Base-by-base conservation (phyloP, 768 basidiomycete genomes). In the Phaeotremella fagi region DNA sequence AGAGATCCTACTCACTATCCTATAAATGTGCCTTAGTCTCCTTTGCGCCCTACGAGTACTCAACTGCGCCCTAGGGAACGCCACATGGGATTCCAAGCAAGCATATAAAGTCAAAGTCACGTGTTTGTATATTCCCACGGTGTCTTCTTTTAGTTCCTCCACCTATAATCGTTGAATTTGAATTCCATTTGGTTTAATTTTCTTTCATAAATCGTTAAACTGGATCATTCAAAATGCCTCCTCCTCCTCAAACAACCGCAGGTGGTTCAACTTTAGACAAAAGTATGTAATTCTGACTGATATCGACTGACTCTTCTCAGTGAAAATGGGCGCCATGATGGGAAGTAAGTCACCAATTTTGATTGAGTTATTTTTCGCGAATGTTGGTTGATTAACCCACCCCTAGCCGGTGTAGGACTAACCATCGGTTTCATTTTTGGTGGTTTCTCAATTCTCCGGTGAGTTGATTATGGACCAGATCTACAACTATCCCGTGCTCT, bases 391-490 rank as follows among this genome's bases (percentile, higher is more conserved):
- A 45, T 58, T 47, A 33, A 41, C 23, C 11, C 14, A 20, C 23
- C 24, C 12, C 11, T 36, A 70, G 87, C 85, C 63, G 88, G 89
- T 54, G 92, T 97, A 49, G 94, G 94, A 12, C 81, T 95, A 42
- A 94, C 91, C 28, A 95, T 97, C 70, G 94, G 95, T 16, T 97
- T 98, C 77, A 85, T 99, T 55, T 98, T 98, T 68, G 94, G 94
- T 37, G 84, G 86, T 24, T 95, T 86, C 79, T 90, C 84, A 64
- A 88, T 98, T 70, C 76, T 98, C 38, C 80, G 90, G 91, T 88
- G 63, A 67, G 85, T 64, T 29, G 15, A 25, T 18, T 27, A 31
- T 38, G 23, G 37, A 24, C n/a, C 23, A 24, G 18, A 12, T 20
- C 26, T 35, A 16, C 35, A 28, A 28, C 29, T 50, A 26, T 43